These are phyloP conservation scores for Simplicillium aogashimaense DNA, from an alignment of 2,329 filamentous ascomycete genomes.

Conservation along the genomic window DNA sequence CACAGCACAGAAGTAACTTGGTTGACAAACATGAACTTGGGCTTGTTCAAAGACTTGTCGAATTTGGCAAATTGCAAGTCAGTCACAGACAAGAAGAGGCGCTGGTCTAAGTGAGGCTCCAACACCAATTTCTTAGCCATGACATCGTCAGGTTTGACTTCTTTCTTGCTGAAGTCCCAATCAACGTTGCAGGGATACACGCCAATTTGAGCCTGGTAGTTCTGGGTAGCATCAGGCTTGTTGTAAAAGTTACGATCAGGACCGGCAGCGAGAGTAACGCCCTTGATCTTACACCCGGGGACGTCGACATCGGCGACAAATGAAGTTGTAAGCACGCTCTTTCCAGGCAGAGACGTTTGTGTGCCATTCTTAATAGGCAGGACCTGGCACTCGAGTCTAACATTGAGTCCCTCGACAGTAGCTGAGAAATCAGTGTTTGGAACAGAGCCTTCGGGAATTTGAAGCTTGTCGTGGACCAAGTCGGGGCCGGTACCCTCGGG, in stretches of 20 bases:
- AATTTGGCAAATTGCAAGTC: conserved; percentile 10
- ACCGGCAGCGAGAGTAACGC: conserved; percentile 12
- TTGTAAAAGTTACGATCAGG: conserved; percentile 14
- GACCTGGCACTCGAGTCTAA: conserved; percentile 14
- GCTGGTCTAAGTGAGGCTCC: conserved; percentile 12
- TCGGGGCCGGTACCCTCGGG: conserved; percentile 6
- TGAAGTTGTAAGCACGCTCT: conserved; percentile 11
- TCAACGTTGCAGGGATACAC: conserved; percentile 15
- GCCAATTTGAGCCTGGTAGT: conserved; percentile 13
- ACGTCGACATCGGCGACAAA: conserved; percentile 14
- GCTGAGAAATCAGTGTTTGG: conserved; percentile 5
- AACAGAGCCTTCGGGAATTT: background rate
- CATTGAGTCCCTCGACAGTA: conserved; percentile 10
- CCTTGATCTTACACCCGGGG: conserved; percentile 13
- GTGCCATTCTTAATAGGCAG: conserved; percentile 13
- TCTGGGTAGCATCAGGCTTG: conserved; percentile 15
- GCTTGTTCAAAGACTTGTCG: conserved; percentile 4
- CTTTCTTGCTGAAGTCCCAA: conserved; percentile 12
- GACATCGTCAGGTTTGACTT: conserved; percentile 4
- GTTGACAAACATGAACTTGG: conserved; percentile 10
- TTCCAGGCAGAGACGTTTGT: conserved; percentile 10
- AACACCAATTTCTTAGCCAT: conserved; percentile 7
- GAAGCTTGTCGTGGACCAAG: conserved; percentile 4
- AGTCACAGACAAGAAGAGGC: conserved; percentile 11
- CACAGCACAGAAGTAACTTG: conserved; percentile 12